These are phyloP conservation scores for Oryza longistaminata DNA, from an alignment of 176 grass and related monocot genomes.

Conservation along the genomic window DNA sequence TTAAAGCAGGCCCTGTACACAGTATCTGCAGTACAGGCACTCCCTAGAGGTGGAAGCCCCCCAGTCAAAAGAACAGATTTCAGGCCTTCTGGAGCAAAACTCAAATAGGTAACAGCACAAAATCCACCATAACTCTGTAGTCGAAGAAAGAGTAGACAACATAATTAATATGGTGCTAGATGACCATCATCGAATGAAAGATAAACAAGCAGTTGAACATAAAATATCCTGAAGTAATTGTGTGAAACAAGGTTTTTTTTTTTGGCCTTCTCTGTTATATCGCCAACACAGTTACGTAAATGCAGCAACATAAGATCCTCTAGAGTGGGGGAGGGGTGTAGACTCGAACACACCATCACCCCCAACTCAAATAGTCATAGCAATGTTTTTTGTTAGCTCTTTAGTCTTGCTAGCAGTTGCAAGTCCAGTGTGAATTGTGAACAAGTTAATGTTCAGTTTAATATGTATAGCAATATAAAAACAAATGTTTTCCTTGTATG, in stretches of 20 bases:
- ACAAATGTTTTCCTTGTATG: neutral
- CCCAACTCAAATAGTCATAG: neutral
- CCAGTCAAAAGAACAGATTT: constrained; percentile 89
- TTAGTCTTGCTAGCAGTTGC: neutral
- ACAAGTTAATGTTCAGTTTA: neutral
- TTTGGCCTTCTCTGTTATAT: neutral
- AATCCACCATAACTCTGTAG: constrained; percentile 93
- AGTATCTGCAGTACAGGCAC: constrained; percentile 67
- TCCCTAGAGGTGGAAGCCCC: constrained; percentile 80
- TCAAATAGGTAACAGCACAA: constrained; percentile 96
- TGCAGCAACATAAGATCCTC: neutral
- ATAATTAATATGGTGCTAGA: constrained; percentile 3
- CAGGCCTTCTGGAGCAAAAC: constrained; percentile 92
- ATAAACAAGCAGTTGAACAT: constrained; percentile 4
- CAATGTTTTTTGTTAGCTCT: neutral
- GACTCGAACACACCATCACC: neutral
- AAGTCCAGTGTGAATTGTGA: neutral
- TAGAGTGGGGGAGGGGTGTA: neutral
- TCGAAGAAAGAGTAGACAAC: neutral
- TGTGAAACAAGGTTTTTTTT: neutral
- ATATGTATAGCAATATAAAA: neutral
- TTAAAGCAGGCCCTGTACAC: constrained; percentile 92
- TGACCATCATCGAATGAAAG: neutral
- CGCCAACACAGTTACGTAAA: neutral
- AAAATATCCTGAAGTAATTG: neutral